Percentiles rank a stretch among this genome's conserved stretches.
These are phyloP conservation scores for Populus hybrid DNA, from an alignment of 441 rosid genomes.

Conservation along the genomic window DNA sequence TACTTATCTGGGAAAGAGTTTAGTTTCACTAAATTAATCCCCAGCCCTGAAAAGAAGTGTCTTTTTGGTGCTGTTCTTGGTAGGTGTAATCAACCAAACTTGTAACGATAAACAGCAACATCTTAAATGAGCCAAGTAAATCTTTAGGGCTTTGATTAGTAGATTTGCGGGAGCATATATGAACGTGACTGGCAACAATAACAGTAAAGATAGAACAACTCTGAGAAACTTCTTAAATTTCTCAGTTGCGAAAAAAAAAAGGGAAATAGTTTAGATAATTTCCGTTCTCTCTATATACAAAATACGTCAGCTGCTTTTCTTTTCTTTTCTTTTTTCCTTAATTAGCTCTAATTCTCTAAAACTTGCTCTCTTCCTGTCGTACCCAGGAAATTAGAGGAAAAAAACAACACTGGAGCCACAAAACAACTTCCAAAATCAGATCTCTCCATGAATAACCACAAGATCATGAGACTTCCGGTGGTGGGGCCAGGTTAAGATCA, in stretches of 20 bases:
- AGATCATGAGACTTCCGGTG: slow-evolving; percentile 22
- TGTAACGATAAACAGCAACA: too few relatives aligned
- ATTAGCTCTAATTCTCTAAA: slow-evolving; percentile 7
- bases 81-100: too few relatives aligned
- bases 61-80: too few relatives aligned
- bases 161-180: background rate
- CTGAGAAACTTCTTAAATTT: background rate
- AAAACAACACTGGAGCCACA: background rate
- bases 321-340: background rate
- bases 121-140: background rate
- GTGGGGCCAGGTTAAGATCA: slow-evolving; percentile 60
- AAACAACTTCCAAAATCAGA: slow-evolving; percentile 11
- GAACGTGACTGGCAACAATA: background rate
- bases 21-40: too few relatives aligned
- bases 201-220: background rate
- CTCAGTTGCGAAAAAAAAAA: slow-evolving; percentile 22
- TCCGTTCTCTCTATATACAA: slow-evolving; percentile 15
- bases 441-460: background rate
- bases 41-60: background rate
- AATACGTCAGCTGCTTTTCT: slow-evolving; percentile 14
- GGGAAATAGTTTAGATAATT: too few relatives aligned
- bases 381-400: too few relatives aligned
- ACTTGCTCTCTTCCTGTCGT: background rate
- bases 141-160: background rate
- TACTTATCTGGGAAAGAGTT: background rate